phyloP scores from a whole-genome alignment of 257 asterid species.

The Buddleja alternifolia region DNA sequence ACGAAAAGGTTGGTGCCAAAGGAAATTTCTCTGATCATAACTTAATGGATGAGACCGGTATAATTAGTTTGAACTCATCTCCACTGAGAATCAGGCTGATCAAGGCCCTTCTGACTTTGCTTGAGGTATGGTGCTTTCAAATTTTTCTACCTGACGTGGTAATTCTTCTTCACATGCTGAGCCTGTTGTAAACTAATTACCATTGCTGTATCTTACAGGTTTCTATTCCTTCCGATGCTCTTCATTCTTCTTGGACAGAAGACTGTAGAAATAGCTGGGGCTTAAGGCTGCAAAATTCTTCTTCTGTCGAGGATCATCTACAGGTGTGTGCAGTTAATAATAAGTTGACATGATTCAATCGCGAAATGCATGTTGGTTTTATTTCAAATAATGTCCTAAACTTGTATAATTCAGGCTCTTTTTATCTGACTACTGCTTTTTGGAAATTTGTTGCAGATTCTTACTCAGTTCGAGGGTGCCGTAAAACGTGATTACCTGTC shows the following conservation, averaged over 20 bases:
- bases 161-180: constrained; percentile 20
- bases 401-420: constrained; percentile 11
- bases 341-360: constrained; percentile 8
- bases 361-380: constrained; percentile 3
- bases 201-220: constrained; percentile 50
- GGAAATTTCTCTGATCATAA: constrained; percentile 37
- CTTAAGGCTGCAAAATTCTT: constrained; percentile 59
- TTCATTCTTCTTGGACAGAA: constrained; percentile 83
- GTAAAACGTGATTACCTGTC: constrained; percentile 74
- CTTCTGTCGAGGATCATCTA: constrained; percentile 65
- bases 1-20: constrained; percentile 29
- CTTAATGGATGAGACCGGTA: constrained; percentile 34
- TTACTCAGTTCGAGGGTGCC: constrained; percentile 77
- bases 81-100: constrained; percentile 73
- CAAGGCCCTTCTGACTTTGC: constrained; percentile 60
- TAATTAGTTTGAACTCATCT: constrained; percentile 37
- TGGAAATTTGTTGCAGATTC: constrained; percentile 47
- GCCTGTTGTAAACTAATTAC: constrained; percentile 22
- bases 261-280: constrained; percentile 79
- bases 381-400: constrained; percentile 4
- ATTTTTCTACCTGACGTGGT: constrained; percentile 16
- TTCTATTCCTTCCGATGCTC: constrained; percentile 76
- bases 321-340: constrained; percentile 54
- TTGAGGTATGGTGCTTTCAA: constrained; percentile 62
- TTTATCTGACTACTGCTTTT: neutral